Evolutionary conservation across 1,139 yeast species (phyloP), one percentile per base, ranked within the genome.

Genomic region (Casaregolazyma lundiana): DNA sequence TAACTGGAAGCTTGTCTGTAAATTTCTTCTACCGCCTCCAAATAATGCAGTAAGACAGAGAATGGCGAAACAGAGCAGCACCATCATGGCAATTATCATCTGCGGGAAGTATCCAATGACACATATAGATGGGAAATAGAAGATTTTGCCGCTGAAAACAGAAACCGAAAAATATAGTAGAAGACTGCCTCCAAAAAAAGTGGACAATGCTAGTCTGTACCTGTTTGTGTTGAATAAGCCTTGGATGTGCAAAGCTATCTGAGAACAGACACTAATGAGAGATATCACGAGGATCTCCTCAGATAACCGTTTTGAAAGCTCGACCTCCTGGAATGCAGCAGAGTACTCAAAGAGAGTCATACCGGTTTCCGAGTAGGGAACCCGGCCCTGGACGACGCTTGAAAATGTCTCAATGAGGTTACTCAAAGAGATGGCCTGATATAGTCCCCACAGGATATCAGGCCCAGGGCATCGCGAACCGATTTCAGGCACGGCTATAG

Each of bases 341-440:
- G 89, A 81, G 58, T 80, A 83, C 58, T 84, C 94, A 62, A 84
- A 83, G 26, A 84, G 65, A 0, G 92, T 81, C 54, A 84, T 69
- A 0, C 89, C 89, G 7, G 84, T 75, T 53, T 83, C 92, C 7
- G 78, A 75, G 47, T 74, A 72, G 1, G 88, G 85, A 40, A 73
- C 71, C 29, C 66, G 65, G 6, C 86, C 87, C 47, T 75, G 74
- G 2, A 81, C 71, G 16, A 78, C 79, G 6, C 85, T 73, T 1
- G 80, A 70, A 54, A 84, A 81, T 0, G 88, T 81, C 61, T 85
- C 92, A n/a, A 81, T 67, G 50, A 81, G 79, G 57, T 81, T 79
- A 62, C 82, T 80, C 18, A 77, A 62, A 58, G 92, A 83, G 46
- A 81, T 69, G 1, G 79, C 68, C 43, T 81, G 59, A 55, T 80